Conservation (phyloP, 768 basidiomycete genomes). For the Lentinula detonsa region DNA sequence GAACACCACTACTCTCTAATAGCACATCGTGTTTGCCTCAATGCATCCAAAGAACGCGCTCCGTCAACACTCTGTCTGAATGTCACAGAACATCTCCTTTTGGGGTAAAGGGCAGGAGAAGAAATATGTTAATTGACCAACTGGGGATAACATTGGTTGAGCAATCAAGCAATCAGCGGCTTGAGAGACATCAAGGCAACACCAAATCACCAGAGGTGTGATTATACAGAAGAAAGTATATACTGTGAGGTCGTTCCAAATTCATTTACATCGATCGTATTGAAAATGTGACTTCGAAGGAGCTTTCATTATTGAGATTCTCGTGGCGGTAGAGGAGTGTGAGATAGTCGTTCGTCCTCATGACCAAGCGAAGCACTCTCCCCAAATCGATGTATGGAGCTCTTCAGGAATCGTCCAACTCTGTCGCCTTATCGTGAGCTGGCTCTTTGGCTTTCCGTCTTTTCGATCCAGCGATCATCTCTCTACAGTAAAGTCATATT, state of each 20-base stretch:
- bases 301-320: not conserved
- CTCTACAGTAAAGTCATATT: slow-evolving; percentile 33
- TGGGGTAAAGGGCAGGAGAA: not conserved
- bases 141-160: not conserved
- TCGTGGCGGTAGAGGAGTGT: not conserved
- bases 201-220: not conserved
- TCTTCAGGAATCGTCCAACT: not conserved
- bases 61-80: not conserved
- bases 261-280: not conserved
- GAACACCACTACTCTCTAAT: slow-evolving; percentile 23
- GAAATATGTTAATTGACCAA: not conserved
- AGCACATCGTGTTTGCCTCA: slow-evolving; percentile 35
- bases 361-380: not conserved
- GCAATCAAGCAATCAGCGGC: not conserved
- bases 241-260: not conserved
- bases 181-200: not conserved
- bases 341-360: not conserved
- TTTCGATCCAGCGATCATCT: slow-evolving; percentile 75
- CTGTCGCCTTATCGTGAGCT: not conserved
- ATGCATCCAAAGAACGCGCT: slow-evolving; percentile 14
- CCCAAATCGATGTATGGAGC: not conserved
- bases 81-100: slow-evolving; percentile 4
- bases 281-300: not conserved
- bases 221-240: not conserved
- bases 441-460: slow-evolving; percentile 44